Evolutionary conservation across 139 green algal genomes (phyloP).

Genomic region (Chlorella sp.): DNA sequence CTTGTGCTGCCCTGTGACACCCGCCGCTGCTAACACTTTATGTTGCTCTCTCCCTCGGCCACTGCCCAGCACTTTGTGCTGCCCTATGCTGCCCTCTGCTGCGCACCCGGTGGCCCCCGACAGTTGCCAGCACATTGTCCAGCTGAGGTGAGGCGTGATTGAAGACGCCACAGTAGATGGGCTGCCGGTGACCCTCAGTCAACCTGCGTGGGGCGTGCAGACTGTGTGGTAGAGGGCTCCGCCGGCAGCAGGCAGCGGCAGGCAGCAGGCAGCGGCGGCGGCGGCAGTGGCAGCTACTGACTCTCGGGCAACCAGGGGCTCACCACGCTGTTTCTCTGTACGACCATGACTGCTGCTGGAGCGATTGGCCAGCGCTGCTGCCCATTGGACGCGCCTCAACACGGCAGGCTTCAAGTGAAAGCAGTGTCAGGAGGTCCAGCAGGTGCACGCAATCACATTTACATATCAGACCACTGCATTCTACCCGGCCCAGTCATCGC

Average conservation of each 20-base stretch:
- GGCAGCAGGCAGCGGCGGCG: not conserved
- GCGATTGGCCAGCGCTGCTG: no score
- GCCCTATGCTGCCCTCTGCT: not conserved
- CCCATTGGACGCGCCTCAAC: no score
- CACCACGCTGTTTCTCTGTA: slow-evolving; percentile 36
- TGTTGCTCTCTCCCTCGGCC: not conserved
- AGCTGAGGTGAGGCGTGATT: slow-evolving; percentile 56
- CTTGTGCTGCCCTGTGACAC: no score
- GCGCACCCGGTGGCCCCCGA: slow-evolving; percentile 59
- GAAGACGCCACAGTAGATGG: slow-evolving; percentile 75
- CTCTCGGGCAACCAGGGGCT: not conserved
- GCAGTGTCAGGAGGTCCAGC: no score
- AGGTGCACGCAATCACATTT: no score
- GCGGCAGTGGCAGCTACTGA: not conserved
- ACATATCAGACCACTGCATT: no score
- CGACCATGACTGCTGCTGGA: not conserved
- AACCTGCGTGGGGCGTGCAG: slow-evolving; percentile 41
- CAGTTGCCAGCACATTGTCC: slow-evolving; percentile 70
- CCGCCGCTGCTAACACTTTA: not conserved
- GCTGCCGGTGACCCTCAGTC: slow-evolving; percentile 56
- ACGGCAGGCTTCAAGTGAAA: no score
- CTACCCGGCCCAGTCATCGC: no score
- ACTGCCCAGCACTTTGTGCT: not conserved
- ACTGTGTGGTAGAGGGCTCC: not conserved
- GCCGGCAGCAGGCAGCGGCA: not conserved